Conservation (phyloP, 441 rosid genomes). For the Flueggea neowawraea region DNA sequence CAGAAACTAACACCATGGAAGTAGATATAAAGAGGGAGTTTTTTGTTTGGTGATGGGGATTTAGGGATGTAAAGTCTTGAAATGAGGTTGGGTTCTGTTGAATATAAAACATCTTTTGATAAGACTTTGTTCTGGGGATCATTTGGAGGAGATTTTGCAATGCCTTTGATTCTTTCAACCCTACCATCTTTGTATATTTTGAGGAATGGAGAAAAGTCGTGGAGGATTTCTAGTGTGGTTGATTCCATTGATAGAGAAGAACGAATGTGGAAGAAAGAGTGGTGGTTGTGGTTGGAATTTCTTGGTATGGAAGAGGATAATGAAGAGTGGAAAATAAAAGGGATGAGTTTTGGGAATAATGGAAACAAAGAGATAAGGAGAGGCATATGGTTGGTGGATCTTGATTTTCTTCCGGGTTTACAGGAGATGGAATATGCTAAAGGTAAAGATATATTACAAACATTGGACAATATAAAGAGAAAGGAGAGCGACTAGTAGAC, state of each 20-base stretch:
- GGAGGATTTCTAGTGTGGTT: constrained; percentile 10
- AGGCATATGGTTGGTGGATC: no score
- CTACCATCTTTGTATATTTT: constrained; percentile 41
- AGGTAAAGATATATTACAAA: no score
- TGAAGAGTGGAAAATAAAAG: not conserved
- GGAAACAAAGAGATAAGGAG: not conserved
- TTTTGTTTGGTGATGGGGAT: constrained; percentile 13
- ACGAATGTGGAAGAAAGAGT: not conserved
- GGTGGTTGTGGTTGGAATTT: not conserved
- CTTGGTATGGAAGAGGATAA: not conserved
- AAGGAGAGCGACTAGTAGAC: no score
- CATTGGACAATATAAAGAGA: no score
- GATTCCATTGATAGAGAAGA: constrained; percentile 15
- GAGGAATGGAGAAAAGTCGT: constrained; percentile 33
- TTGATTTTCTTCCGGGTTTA: no score
- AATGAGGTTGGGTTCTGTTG: constrained; percentile 27
- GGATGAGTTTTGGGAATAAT: not conserved
- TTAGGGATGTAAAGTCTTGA: constrained; percentile 47
- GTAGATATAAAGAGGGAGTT: constrained; percentile 48
- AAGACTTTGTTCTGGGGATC: constrained; percentile 39
- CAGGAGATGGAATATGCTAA: no score
- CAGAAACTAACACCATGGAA: constrained; percentile 59
- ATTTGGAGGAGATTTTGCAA: constrained; percentile 28
- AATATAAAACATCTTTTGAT: constrained; percentile 43
- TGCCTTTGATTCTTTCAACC: constrained; percentile 31